Evolutionary conservation across 805 yeast genomes (phyloP).

Genomic region (Ogataea paradorogensis): DNA sequence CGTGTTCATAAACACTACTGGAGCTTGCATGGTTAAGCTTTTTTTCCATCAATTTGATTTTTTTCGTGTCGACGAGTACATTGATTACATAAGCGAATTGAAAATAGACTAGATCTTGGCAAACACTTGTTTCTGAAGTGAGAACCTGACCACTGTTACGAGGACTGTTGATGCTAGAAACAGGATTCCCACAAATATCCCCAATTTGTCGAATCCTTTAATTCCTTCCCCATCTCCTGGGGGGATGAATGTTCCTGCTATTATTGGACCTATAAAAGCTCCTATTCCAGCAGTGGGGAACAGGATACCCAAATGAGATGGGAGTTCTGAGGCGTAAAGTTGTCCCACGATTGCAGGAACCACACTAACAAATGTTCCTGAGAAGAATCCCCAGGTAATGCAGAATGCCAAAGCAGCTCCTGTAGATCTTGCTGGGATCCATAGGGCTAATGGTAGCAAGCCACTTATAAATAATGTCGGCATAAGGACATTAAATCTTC

Average conservation of each 20-base stretch:
- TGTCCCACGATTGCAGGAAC: conserved; percentile 33
- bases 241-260: conserved; percentile 35
- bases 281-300: conserved; percentile 31
- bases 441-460: conserved; percentile 40
- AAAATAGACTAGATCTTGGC: conserved; percentile 3
- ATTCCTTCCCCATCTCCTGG: conserved; percentile 16
- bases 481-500: conserved; percentile 39
- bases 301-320: conserved; percentile 30
- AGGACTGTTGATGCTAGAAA: conserved; percentile 21
- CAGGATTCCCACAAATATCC: conserved; percentile 31
- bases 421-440: conserved; percentile 47
- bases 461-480: conserved; percentile 33
- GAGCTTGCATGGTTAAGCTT: conserved; percentile 61
- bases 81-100: background rate
- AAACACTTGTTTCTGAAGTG: conserved; percentile 7
- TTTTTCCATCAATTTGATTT: background rate
- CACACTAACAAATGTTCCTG: conserved; percentile 34
- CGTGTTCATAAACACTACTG: conserved; percentile 82
- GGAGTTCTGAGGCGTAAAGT: conserved; percentile 32
- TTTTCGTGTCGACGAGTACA: background rate
- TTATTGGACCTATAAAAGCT: conserved; percentile 34
- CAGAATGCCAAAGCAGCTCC: conserved; percentile 38
- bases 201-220: conserved; percentile 28
- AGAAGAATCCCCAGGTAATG: conserved; percentile 32
- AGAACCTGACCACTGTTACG: conserved; percentile 4